Evolutionary conservation across 129 eudicot species (phyloP), one percentile per base, ranked within the genome.

Genomic region (Flaveria brownii): DNA sequence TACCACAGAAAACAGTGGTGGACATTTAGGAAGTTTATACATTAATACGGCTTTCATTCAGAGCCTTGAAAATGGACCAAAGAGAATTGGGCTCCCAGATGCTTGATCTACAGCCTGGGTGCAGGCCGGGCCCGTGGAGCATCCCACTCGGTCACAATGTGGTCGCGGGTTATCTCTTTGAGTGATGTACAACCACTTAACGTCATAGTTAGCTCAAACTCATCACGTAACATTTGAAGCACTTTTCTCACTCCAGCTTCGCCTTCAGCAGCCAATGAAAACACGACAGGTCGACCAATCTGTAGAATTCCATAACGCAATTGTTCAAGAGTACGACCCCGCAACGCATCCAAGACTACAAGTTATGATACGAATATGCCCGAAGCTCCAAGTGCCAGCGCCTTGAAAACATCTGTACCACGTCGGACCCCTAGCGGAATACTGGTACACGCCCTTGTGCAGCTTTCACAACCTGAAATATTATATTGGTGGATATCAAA

Each of bases 371-470:
- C 97, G 81, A 92, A 89, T 18, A 89, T 85, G 69, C 91, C 91
- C 6, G 92, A 73, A 42, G 97, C 96, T 77, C 97, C 97, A 28
- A 89, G 93, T 20, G 93, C 97, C 62, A 89, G 76, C 1, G 96
- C 96, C 82, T 87, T 92, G 86, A 92, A 92, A 71, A 92, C 96
- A 77, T 90, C 94, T 10, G 96, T 90, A 57, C 98, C 96, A 62
- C 92, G 92, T 2, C 92, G 84, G 56, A 92, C 89, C 14, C 98
- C 98, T 49, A n/a, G n/a, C n/a, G n/a, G 87, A 92, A 90, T 23
- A 92, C 96, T 16, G 98, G 96, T 10, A 89, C 81, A 10, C 85
- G 90, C 66, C 97, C 96, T 86, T 87, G 89, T 61, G 91, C 93
- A 66, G 94, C 98, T 85, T 89, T 92, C 75, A 89, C 97, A 83